These are phyloP conservation scores for Cutaneotrichosporon curvatum DNA, from an alignment of 1,284 basidiomycete genomes.

Conservation along the genomic window DNA sequence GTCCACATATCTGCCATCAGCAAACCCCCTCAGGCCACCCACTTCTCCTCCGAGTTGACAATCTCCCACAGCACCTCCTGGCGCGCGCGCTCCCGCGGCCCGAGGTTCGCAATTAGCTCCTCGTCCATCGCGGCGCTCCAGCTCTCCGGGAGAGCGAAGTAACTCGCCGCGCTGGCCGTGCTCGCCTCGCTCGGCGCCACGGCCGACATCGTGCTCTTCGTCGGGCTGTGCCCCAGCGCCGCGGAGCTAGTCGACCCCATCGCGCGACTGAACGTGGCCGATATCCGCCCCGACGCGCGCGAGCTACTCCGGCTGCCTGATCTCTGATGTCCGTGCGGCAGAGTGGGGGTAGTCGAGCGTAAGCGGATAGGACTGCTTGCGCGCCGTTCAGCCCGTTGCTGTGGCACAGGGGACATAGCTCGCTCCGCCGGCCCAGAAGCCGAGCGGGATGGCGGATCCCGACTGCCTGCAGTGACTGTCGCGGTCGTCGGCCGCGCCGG, in stretches of 20 bases:
- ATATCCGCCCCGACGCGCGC: background rate
- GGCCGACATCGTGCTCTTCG: conserved; percentile 2
- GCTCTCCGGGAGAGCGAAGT: conserved; percentile 59
- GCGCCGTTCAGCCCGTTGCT: too few relatives aligned
- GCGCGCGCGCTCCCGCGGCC: conserved; percentile 83
- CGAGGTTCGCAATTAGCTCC: conserved; percentile 87
- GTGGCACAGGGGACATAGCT: background rate
- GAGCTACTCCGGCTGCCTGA: background rate
- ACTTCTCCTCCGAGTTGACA: conserved; percentile 93
- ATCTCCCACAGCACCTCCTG: conserved; percentile 99
- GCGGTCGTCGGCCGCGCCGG: background rate
- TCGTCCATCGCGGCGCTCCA: conserved; percentile 96
- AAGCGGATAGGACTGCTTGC: background rate
- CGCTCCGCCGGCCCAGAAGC: background rate
- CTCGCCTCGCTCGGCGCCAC: conserved; percentile 4
- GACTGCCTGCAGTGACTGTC: background rate
- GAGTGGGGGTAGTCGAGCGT: background rate
- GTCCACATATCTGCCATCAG: conserved; percentile 66
- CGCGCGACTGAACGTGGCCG: background rate
- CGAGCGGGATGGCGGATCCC: background rate
- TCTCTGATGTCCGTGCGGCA: background rate
- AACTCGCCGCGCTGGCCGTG: conserved; percentile 19
- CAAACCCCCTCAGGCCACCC: conserved; percentile 31
- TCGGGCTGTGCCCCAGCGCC: conserved; percentile 5
- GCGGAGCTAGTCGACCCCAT: background rate